phyloP scores from a whole-genome alignment of 768 basidiomycete genomes.

The Russula sp. region DNA sequence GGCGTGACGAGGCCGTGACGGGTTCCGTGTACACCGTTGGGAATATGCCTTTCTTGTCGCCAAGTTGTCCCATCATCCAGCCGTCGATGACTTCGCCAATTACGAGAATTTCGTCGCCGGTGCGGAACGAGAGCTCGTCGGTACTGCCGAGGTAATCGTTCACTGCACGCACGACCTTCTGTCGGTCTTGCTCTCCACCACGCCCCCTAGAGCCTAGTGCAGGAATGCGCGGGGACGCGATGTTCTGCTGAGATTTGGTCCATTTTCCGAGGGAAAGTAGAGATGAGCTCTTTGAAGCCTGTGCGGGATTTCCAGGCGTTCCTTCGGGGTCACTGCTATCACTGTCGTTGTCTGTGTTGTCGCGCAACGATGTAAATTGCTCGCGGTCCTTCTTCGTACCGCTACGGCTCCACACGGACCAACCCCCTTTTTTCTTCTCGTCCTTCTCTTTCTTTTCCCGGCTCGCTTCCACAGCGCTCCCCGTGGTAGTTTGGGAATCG shows the following conservation, averaged over 20 bases:
- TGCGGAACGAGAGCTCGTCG: constrained; percentile 72
- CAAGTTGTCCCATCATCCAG: constrained; percentile 85
- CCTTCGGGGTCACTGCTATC: constrained; percentile 27
- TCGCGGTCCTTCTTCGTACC: constrained; percentile 31
- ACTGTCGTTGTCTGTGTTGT: constrained; percentile 39
- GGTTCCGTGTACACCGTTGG: constrained; percentile 68
- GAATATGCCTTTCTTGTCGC: constrained; percentile 73
- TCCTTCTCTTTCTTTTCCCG: constrained; percentile 39
- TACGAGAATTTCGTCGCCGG: constrained; percentile 71
- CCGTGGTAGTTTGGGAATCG: constrained; percentile 45
- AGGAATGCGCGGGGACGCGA: constrained; percentile 11
- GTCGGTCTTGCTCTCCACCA: constrained; percentile 7
- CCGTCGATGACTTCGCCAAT: constrained; percentile 78
- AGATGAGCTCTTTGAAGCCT: constrained; percentile 7
- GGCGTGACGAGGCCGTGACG: constrained; percentile 31
- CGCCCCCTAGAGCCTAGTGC: constrained; percentile 34
- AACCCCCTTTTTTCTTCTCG: constrained; percentile 54
- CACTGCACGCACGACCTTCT: constrained; percentile 54
- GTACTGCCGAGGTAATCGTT: constrained; percentile 69
- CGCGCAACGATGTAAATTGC: constrained; percentile 52
- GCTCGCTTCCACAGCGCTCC: constrained; percentile 33
- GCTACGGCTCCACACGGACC: constrained; percentile 18
- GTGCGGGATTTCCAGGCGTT: constrained; percentile 28
- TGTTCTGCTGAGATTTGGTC: constrained; percentile 14
- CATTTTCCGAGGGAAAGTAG: constrained; percentile 21